phyloP scores from a whole-genome alignment of 2,329 filamentous ascomycete species.

The Colletotrichum tropicale region DNA sequence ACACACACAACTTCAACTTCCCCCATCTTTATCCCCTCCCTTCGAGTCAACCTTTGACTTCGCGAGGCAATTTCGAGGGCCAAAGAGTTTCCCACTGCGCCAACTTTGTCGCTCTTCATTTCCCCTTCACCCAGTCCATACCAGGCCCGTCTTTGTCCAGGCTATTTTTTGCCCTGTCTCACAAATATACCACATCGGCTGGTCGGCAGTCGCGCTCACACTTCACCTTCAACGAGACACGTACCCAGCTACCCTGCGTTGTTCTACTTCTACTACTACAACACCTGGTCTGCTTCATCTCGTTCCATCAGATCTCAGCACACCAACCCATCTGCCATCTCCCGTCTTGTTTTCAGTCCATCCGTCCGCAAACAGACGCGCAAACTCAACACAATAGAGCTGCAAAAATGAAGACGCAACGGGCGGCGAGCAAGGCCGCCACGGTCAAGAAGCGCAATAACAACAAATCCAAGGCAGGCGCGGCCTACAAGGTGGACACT shows the following conservation, averaged over 20 bases:
- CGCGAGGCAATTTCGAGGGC: background rate
- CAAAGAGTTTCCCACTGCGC: background rate
- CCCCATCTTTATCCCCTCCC: background rate
- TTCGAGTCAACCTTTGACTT: background rate
- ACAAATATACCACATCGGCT: slow-evolving; percentile 16
- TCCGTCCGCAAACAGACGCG: background rate
- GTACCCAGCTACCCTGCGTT: background rate
- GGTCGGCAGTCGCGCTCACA: slow-evolving; percentile 6
- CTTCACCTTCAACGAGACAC: slow-evolving; percentile 12
- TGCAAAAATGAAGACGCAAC: slow-evolving; percentile 36
- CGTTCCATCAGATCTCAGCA: background rate
- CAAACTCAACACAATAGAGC: slow-evolving; percentile 17
- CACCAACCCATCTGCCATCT: background rate
- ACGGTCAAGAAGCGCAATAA: slow-evolving; percentile 31
- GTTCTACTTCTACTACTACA: background rate
- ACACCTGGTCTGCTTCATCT: background rate
- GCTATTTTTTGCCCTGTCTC: slow-evolving; percentile 15
- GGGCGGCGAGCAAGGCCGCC: slow-evolving; percentile 32
- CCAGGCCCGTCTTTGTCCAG: slow-evolving; percentile 13
- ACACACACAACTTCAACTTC: background rate
- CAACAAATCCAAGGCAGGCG: slow-evolving; percentile 28
- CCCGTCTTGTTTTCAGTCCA: background rate
- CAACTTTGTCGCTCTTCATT: slow-evolving; percentile 19
- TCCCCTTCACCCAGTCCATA: slow-evolving; percentile 15
- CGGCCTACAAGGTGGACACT: slow-evolving; percentile 33